Conservation (phyloP, 1,284 basidiomycete genomes). For the Fomitopsis schrenkii region DNA sequence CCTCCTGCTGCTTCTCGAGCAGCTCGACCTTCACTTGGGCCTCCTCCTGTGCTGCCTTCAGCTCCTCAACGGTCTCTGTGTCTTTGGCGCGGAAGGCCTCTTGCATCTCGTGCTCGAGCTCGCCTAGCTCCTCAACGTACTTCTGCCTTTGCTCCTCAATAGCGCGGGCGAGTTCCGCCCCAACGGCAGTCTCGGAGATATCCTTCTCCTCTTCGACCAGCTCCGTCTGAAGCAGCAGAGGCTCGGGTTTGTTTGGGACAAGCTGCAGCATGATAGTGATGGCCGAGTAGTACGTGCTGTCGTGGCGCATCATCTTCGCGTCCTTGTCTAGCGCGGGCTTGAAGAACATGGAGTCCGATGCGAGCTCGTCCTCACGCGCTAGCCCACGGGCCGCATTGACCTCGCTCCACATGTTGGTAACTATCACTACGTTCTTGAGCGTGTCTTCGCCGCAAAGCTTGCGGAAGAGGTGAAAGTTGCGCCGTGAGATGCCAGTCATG, state of each 20-base stretch:
- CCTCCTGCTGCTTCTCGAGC: conserved; percentile 3
- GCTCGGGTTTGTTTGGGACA: conserved; percentile 7
- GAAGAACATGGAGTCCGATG: conserved; percentile 15
- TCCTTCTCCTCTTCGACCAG: conserved; percentile 8
- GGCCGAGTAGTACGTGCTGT: conserved; percentile 13
- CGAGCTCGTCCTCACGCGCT: conserved; percentile 17
- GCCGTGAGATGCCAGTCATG: conserved; percentile 45
- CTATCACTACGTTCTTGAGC: conserved; percentile 45
- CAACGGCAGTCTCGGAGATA: conserved; percentile 4
- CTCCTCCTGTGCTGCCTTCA: not conserved
- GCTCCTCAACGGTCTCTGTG: not conserved
- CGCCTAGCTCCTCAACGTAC: not conserved
- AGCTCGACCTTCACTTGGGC: not conserved
- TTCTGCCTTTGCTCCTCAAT: conserved; percentile 2
- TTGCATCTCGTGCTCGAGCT: not conserved
- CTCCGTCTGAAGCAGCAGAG: conserved; percentile 14
- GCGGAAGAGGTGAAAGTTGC: conserved; percentile 48
- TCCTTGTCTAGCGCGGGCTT: conserved; percentile 16
- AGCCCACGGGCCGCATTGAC: conserved; percentile 22
- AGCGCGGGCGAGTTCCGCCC: conserved; percentile 4
- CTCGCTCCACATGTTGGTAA: conserved; percentile 50
- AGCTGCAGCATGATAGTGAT: conserved; percentile 10
- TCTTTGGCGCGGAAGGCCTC: conserved; percentile 2
- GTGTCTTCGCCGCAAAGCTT: conserved; percentile 47
- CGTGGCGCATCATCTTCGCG: conserved; percentile 17